Percentiles rank a stretch among this genome's conserved stretches.
Evolutionary conservation across 371 early-diverging fungal genomes (phyloP).

Genomic region (Lichtheimia ornata): DNA sequence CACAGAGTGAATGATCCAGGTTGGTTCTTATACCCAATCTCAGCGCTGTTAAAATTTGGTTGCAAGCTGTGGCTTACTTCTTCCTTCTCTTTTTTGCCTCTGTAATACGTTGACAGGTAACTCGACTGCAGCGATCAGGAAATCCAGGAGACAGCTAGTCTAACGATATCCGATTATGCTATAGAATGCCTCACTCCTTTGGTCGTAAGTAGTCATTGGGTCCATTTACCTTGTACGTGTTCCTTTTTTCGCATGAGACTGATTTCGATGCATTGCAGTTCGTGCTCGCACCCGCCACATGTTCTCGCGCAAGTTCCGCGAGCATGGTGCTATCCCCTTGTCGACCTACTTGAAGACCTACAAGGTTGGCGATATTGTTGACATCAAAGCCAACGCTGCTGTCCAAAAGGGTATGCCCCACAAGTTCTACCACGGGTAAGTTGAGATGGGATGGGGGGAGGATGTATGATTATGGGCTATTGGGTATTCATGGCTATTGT

Average conservation of each 20-base stretch:
- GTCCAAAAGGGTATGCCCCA: conserved; percentile 99
- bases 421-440: conserved; percentile 99
- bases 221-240: background rate
- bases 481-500: background rate
- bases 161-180: background rate
- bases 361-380: conserved; percentile 72
- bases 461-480: background rate
- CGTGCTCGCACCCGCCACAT: conserved; percentile 99
- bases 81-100: conserved; percentile 24
- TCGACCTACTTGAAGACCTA: conserved; percentile 97
- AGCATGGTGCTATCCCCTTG: conserved; percentile 90
- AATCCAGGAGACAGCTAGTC: too few species aligned
- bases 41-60: conserved; percentile 10
- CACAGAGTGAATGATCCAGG: too few species aligned
- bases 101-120: conserved; percentile 37
- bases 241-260: background rate
- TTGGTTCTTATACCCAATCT: background rate
- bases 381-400: conserved; percentile 66
- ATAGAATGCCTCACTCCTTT: conserved; percentile 91
- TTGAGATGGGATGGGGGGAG: background rate
- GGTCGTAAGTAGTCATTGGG: conserved; percentile 58
- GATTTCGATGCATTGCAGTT: conserved; percentile 32
- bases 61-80: conserved; percentile 22
- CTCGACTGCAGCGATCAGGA: too few species aligned
- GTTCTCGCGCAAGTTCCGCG: conserved; percentile 97